These are phyloP conservation scores for Rheum nobile DNA, from an alignment of 148 eudicot species.

Conservation along the genomic window DNA sequence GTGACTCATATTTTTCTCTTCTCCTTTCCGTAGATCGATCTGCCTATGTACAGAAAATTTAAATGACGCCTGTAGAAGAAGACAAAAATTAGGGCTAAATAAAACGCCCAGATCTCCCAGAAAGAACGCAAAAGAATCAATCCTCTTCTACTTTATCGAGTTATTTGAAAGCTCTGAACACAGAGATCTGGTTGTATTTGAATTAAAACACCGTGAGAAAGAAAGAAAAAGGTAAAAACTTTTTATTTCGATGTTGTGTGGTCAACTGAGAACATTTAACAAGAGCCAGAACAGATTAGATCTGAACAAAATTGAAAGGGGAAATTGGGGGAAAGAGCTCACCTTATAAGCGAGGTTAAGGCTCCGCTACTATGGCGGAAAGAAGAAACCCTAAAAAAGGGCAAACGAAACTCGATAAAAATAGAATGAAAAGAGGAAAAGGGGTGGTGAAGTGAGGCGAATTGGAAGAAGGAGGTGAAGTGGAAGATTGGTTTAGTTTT, in stretches of 20 bases:
- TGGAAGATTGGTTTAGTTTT: neutral
- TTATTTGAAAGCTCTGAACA: neutral
- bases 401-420: neutral
- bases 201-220: neutral
- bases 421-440: neutral
- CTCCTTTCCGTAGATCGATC: neutral
- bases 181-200: neutral
- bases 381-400: neutral
- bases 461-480: neutral
- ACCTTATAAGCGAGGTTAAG: neutral
- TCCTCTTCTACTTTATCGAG: neutral
- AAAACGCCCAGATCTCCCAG: neutral
- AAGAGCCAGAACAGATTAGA: neutral
- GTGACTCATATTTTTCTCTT: slow-evolving; percentile 2
- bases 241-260: neutral
- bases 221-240: neutral
- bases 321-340: neutral
- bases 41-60: neutral
- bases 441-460: neutral
- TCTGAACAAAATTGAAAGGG: neutral
- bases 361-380: neutral
- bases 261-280: neutral
- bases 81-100: neutral
- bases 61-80: neutral
- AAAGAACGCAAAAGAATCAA: neutral